phyloP scores from a whole-genome alignment of 2,329 filamentous ascomycete species.

The Penicillium verrucosum region DNA sequence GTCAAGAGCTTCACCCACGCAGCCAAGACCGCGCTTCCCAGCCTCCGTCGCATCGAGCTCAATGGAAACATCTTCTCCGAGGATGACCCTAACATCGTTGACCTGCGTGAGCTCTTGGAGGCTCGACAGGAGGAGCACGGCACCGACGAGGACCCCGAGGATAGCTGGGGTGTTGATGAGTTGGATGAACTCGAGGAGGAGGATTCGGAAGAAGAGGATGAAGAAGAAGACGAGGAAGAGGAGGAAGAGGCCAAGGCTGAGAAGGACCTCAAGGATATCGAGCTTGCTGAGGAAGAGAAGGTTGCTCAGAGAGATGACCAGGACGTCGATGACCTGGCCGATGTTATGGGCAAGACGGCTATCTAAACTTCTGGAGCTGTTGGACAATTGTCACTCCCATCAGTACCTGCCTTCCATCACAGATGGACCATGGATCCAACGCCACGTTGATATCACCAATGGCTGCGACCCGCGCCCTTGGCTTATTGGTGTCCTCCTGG shows the following conservation, averaged over 20 bases:
- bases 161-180: constrained; percentile 80
- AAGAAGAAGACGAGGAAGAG: constrained; percentile 67
- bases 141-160: constrained; percentile 65
- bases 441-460: background rate
- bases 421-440: constrained; percentile 4
- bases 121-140: constrained; percentile 69
- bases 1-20: constrained; percentile 69
- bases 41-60: constrained; percentile 79
- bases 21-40: constrained; percentile 65
- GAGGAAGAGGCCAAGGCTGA: constrained; percentile 56
- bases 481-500: background rate
- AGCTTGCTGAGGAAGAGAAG: constrained; percentile 57
- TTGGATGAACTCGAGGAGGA: constrained; percentile 80
- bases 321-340: constrained; percentile 76
- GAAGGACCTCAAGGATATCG: constrained; percentile 66
- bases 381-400: constrained; percentile 1
- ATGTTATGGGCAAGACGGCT: constrained; percentile 68
- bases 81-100: constrained; percentile 70
- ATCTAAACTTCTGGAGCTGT: constrained; percentile 22
- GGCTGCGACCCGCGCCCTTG: background rate
- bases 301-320: constrained; percentile 71
- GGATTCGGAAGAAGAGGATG: constrained; percentile 65
- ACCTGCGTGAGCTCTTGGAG: constrained; percentile 68
- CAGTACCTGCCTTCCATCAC: background rate
- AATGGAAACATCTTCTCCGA: constrained; percentile 95